Percentiles rank a stretch among this genome's conserved stretches.
Evolutionary conservation across 1,284 basidiomycete genomes (phyloP).

Genomic region (Golubevia pallescens): DNA sequence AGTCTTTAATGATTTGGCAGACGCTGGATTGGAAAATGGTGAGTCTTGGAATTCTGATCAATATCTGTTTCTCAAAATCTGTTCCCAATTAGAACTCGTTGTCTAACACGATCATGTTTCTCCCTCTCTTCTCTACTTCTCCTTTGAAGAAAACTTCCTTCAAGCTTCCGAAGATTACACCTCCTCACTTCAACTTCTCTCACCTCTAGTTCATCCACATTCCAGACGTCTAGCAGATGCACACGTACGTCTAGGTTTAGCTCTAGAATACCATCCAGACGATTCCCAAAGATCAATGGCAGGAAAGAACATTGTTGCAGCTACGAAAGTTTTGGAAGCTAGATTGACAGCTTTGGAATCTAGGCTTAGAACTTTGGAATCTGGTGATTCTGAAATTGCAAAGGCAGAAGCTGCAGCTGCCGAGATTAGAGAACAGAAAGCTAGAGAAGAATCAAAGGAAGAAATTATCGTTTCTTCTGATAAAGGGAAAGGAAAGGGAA

Average conservation of each 20-base stretch:
- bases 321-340: conserved; percentile 25
- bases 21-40: conserved; percentile 57
- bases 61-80: no score
- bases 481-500: conserved; percentile 9
- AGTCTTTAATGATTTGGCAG: conserved; percentile 58
- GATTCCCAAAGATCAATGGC: conserved; percentile 30
- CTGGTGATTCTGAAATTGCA: background rate
- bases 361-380: conserved; percentile 10
- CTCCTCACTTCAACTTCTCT: conserved; percentile 32
- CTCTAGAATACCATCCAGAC: conserved; percentile 58
- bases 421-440: conserved; percentile 13
- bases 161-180: conserved; percentile 55
- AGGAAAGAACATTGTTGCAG: conserved; percentile 34
- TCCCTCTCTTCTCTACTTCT: background rate
- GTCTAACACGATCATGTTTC: background rate
- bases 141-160: conserved; percentile 46
- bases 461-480: background rate
- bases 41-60: no score
- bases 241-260: conserved; percentile 53
- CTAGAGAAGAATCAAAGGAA: conserved; percentile 7
- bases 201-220: conserved; percentile 37
- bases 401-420: conserved; percentile 5
- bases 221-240: conserved; percentile 58
- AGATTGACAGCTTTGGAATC: conserved; percentile 33
- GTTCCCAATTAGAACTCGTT: no score